Evolutionary conservation across 1,284 basidiomycete species (phyloP).

Genomic region (Leccinum pachyderme): DNA sequence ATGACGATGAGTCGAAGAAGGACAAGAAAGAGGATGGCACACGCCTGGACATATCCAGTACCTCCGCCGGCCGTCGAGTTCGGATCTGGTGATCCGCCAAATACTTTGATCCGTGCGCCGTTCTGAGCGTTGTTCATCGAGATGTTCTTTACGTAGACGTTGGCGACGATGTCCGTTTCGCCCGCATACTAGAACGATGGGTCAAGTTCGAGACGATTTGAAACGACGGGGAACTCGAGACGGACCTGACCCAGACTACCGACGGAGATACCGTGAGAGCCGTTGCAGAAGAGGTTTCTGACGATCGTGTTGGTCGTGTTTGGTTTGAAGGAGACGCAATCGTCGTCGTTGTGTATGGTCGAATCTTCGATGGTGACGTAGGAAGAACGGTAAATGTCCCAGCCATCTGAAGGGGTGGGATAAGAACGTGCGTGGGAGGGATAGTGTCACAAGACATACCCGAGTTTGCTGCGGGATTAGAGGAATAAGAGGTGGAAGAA

Average conservation of each 20-base stretch:
- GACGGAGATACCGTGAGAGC: conserved; percentile 23
- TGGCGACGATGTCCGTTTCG: conserved; percentile 47
- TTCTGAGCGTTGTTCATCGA: conserved; percentile 49
- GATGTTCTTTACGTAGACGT: conserved; percentile 45
- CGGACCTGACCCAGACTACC: conserved; percentile 21
- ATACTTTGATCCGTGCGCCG: conserved; percentile 53
- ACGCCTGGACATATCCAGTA: conserved; percentile 33
- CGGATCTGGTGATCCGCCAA: conserved; percentile 27
- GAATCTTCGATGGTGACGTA: conserved; percentile 39
- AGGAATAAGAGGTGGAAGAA: conserved; percentile 26
- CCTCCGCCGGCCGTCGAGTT: conserved; percentile 34
- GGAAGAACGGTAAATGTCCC: conserved; percentile 48
- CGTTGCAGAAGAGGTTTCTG: conserved; percentile 18
- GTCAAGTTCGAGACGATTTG: neutral
- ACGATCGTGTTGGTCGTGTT: conserved; percentile 16
- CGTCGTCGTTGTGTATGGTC: conserved; percentile 42
- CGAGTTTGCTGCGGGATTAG: conserved; percentile 22
- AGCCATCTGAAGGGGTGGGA: conserved; percentile 35
- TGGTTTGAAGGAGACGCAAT: conserved; percentile 40
- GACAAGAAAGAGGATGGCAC: neutral
- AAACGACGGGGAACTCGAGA: neutral
- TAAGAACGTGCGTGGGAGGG: neutral
- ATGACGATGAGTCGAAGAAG: neutral
- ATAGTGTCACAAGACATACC: conserved; percentile 4
- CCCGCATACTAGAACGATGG: conserved; percentile 38